Evolutionary conservation across 495 filamentous ascomycete species (phyloP).

Genomic region (Penicillium roqueforti): DNA sequence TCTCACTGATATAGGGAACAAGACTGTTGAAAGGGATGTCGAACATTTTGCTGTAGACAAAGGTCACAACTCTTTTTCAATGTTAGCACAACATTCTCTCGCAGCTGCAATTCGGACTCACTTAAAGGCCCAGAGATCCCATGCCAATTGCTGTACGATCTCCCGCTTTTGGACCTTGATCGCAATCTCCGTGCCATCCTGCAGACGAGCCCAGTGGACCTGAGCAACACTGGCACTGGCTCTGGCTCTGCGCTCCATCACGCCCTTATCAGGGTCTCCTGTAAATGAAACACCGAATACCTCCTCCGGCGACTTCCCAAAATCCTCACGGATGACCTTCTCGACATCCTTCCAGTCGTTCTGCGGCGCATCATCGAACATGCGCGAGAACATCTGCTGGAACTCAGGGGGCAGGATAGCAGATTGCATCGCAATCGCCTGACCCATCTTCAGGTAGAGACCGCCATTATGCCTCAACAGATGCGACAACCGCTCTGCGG

Average conservation of each 20-base stretch:
- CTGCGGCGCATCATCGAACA: conserved; percentile 98
- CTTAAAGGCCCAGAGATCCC: conserved; percentile 96
- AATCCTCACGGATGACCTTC: conserved; percentile 82
- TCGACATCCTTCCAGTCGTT: conserved; percentile 88
- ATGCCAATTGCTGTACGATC: conserved; percentile 80
- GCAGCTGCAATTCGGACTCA: conserved; percentile 31
- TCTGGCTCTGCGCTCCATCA: conserved; percentile 83
- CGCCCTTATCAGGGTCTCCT: conserved; percentile 60
- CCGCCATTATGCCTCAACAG: conserved; percentile 83
- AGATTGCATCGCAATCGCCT: conserved; percentile 97
- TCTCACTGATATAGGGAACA: conserved; percentile 84
- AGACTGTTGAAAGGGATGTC: conserved; percentile 84
- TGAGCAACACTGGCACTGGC: conserved; percentile 93
- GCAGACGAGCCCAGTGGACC: conserved; percentile 86
- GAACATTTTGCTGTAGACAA: conserved; percentile 74
- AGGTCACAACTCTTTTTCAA: conserved; percentile 60
- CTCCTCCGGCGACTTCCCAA: conserved; percentile 75
- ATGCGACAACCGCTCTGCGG: conserved; percentile 73
- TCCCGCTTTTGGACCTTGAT: conserved; percentile 96
- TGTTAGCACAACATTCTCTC: not conserved
- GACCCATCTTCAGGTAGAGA: conserved; percentile 94
- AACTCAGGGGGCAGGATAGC: conserved; percentile 90
- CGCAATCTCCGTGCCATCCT: conserved; percentile 83
- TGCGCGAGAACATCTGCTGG: conserved; percentile 87
- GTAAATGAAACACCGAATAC: conserved; percentile 82